Conservation (phyloP, 2,329 filamentous ascomycete species). For the Aureobasidium melanogenum region DNA sequence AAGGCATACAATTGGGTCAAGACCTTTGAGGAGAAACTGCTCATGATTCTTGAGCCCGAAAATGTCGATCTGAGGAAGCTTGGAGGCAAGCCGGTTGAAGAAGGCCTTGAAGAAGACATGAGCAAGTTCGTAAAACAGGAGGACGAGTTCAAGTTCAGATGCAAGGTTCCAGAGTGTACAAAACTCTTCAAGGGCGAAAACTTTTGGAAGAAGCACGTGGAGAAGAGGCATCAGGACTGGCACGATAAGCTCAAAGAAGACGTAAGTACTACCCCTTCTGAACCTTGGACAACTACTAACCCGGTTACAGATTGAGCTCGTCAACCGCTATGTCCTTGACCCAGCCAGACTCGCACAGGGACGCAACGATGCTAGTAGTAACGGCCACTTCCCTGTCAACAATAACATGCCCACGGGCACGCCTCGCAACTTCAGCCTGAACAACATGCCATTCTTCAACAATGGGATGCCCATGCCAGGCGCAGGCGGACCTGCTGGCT, state of each 20-base stretch:
- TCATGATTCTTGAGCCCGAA: conserved; percentile 86
- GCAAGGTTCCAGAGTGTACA: conserved; percentile 89
- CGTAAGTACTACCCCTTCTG: conserved; percentile 47
- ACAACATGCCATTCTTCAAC: conserved; percentile 26
- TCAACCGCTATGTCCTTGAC: conserved; percentile 91
- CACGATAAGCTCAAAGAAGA: conserved; percentile 70
- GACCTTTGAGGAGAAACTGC: conserved; percentile 94
- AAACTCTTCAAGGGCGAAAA: conserved; percentile 96
- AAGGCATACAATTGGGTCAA: conserved; percentile 98
- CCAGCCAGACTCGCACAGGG: conserved; percentile 91
- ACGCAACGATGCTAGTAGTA: conserved; percentile 86
- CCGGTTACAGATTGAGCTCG: conserved; percentile 62
- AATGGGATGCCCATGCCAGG: conserved; percentile 5
- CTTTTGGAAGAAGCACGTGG: conserved; percentile 97
- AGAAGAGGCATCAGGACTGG: conserved; percentile 92
- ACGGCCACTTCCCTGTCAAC: conserved; percentile 82
- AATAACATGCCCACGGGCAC: conserved; percentile 62
- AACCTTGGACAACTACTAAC: background rate
- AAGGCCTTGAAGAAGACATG: conserved; percentile 79
- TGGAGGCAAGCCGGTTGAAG: conserved; percentile 77
- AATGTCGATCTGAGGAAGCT: conserved; percentile 81
- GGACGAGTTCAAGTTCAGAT: conserved; percentile 93
- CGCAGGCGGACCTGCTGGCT: conserved; percentile 3
- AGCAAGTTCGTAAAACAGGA: conserved; percentile 89
- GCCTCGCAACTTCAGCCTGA: conserved; percentile 84